A percentile compares a stretch with the other conserved stretches of the same genome.
phyloP scores from a whole-genome alignment of 352 stramenopile species.

The Phytophthora colocasiae region DNA sequence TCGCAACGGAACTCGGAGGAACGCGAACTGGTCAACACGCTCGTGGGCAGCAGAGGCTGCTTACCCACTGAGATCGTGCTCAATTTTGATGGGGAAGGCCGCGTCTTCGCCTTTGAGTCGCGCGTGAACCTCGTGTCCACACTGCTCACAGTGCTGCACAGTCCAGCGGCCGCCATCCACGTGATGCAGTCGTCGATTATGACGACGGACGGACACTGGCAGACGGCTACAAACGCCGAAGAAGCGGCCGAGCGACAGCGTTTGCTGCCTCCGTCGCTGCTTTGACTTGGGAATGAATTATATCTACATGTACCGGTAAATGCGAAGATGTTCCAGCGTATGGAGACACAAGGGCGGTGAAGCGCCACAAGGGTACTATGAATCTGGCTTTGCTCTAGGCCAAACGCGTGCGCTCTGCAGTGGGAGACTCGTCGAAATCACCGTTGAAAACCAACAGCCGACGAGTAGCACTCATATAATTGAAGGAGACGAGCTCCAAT shows the following conservation, averaged over 20 bases:
- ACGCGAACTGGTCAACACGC: conserved; percentile 25
- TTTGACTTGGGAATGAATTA: conserved; percentile 19
- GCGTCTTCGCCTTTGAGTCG: conserved; percentile 82
- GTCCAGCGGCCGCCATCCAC: conserved; percentile 42
- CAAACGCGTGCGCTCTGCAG: conserved; percentile 40
- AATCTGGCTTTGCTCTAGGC: conserved; percentile 69
- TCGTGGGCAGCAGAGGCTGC: conserved; percentile 39
- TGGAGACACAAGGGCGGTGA: conserved; percentile 83
- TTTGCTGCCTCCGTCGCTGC: conserved; percentile 31
- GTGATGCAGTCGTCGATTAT: conserved; percentile 43
- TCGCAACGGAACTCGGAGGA: conserved; percentile 27
- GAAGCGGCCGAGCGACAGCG: conserved; percentile 14
- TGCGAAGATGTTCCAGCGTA: conserved; percentile 63
- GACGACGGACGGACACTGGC: conserved; percentile 50
- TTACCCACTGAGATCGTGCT: conserved; percentile 59
- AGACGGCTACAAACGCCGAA: conserved; percentile 28
- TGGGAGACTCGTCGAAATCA: conserved; percentile 66
- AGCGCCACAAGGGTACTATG: conserved; percentile 82
- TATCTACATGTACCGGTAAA: neutral
- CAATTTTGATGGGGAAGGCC: conserved; percentile 76
- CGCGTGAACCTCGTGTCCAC: conserved; percentile 54
- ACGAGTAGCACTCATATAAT: conserved; percentile 71
- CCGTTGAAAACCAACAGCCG: conserved; percentile 85
- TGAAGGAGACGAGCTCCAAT: conserved; percentile 27
- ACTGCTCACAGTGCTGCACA: conserved; percentile 45